Conservation (phyloP, 2,329 filamentous ascomycete genomes). For the Fusarium sp. region DNA sequence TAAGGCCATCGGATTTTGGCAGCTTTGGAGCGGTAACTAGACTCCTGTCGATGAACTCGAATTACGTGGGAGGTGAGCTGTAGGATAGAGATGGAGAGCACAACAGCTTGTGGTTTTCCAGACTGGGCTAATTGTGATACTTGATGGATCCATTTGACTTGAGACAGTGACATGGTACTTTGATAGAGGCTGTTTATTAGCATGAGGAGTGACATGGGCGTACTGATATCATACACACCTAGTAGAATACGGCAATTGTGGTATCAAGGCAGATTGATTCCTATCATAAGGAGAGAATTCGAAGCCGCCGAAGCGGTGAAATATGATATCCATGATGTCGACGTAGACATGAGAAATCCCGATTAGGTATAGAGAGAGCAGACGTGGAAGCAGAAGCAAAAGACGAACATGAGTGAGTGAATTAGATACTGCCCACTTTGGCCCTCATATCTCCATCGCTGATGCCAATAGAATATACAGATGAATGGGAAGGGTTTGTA, state of each 20-base stretch:
- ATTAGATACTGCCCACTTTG: neutral
- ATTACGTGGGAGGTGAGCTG: conserved; percentile 51
- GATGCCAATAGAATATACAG: conserved; percentile 5
- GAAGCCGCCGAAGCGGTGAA: conserved; percentile 47
- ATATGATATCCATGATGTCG: conserved; percentile 48
- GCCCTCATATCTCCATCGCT: conserved; percentile 8
- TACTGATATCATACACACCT: conserved; percentile 33
- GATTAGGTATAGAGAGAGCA: neutral
- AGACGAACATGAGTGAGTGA: neutral
- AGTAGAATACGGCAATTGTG: conserved; percentile 13
- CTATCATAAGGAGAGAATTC: conserved; percentile 47
- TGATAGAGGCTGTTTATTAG: conserved; percentile 27
- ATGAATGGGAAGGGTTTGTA: conserved; percentile 12
- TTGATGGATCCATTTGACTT: conserved; percentile 53
- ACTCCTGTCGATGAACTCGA: conserved; percentile 46
- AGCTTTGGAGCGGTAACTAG: conserved; percentile 47
- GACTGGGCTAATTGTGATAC: conserved; percentile 54
- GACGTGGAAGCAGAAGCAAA: neutral
- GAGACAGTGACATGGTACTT: conserved; percentile 29
- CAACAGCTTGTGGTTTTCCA: conserved; percentile 54
- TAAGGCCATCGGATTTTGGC: conserved; percentile 56
- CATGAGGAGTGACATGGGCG: neutral
- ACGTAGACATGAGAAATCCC: conserved; percentile 23
- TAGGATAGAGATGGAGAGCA: conserved; percentile 53
- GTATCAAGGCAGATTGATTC: conserved; percentile 31